Conservation (phyloP, 495 filamentous ascomycete species). For the Tuber umbilicatum region DNA sequence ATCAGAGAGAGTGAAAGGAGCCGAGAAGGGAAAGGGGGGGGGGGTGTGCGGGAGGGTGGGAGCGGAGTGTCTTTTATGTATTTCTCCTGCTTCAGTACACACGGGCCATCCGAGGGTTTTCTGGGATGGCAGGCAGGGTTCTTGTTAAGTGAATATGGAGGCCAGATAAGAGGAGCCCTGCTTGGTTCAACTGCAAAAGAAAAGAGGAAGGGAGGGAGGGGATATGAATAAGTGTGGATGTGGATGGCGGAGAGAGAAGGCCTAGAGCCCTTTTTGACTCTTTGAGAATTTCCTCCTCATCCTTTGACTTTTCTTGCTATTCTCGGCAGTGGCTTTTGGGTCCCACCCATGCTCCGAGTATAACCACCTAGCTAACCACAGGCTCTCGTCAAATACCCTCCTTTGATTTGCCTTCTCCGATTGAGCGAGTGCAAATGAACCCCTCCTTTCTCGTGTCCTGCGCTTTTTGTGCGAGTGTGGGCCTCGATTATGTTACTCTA, state of each 20-base stretch:
- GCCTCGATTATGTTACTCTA: slow-evolving; percentile 33
- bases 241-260: neutral
- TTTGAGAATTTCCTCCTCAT: slow-evolving; percentile 23
- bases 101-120: slow-evolving; percentile 28
- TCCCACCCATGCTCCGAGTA: slow-evolving; percentile 29
- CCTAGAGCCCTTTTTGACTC: slow-evolving; percentile 11
- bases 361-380: slow-evolving; percentile 30
- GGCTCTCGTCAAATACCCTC: slow-evolving; percentile 27
- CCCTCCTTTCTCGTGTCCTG: slow-evolving; percentile 28
- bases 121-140: slow-evolving; percentile 23
- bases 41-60: slow-evolving; percentile 18
- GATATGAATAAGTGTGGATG: slow-evolving; percentile 1
- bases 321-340: slow-evolving; percentile 27
- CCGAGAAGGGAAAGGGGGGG: slow-evolving; percentile 37
- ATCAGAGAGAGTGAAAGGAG: slow-evolving; percentile 37
- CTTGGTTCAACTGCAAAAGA: slow-evolving; percentile 11
- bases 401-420: slow-evolving; percentile 29
- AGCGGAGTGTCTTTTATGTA: slow-evolving; percentile 33
- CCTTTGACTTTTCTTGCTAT: slow-evolving; percentile 13
- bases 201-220: neutral
- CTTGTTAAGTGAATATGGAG: slow-evolving; percentile 21
- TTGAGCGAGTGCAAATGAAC: slow-evolving; percentile 26
- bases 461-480: slow-evolving; percentile 34
- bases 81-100: slow-evolving; percentile 16
- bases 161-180: slow-evolving; percentile 2